Conservation (phyloP, 495 filamentous ascomycete species). For the Neurospora pannonica region DNA sequence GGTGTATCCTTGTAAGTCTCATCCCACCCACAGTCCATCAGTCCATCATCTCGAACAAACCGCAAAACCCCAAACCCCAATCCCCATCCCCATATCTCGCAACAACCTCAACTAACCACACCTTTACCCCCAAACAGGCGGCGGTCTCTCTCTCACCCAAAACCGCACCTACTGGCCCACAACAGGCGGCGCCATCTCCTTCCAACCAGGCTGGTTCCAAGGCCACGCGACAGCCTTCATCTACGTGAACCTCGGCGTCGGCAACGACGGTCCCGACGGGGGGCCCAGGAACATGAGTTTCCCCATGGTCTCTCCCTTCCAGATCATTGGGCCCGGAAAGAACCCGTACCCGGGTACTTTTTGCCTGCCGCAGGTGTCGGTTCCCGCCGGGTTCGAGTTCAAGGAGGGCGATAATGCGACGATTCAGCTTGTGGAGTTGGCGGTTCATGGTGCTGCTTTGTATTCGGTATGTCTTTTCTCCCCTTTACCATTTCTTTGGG, state of each 20-base stretch:
- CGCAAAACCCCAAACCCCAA: background rate
- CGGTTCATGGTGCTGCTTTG: slow-evolving; percentile 79
- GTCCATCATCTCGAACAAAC: background rate
- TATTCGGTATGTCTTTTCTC: slow-evolving; percentile 67
- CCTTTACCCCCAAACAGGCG: too few species aligned
- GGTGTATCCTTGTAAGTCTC: slow-evolving; percentile 87
- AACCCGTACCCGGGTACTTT: slow-evolving; percentile 76
- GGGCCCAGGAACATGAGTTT: slow-evolving; percentile 81
- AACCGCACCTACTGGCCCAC: slow-evolving; percentile 93
- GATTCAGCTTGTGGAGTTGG: slow-evolving; percentile 85
- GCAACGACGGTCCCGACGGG: slow-evolving; percentile 47
- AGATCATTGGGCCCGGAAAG: slow-evolving; percentile 74
- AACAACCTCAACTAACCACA: slow-evolving; percentile 7
- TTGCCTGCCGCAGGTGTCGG: slow-evolving; percentile 83
- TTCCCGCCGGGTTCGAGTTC: slow-evolving; percentile 63
- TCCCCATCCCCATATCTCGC: background rate
- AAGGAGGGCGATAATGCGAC: slow-evolving; percentile 84
- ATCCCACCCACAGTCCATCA: background rate
- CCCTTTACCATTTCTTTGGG: background rate
- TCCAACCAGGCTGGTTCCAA: slow-evolving; percentile 92
- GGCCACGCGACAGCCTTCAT: slow-evolving; percentile 79
- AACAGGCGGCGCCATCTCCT: slow-evolving; percentile 69
- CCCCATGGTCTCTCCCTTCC: slow-evolving; percentile 73
- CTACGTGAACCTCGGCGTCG: slow-evolving; percentile 91
- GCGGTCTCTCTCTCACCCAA: slow-evolving; percentile 64